phyloP scores from a whole-genome alignment of 1,284 basidiomycete genomes.

The Porogramme epimiltina region DNA sequence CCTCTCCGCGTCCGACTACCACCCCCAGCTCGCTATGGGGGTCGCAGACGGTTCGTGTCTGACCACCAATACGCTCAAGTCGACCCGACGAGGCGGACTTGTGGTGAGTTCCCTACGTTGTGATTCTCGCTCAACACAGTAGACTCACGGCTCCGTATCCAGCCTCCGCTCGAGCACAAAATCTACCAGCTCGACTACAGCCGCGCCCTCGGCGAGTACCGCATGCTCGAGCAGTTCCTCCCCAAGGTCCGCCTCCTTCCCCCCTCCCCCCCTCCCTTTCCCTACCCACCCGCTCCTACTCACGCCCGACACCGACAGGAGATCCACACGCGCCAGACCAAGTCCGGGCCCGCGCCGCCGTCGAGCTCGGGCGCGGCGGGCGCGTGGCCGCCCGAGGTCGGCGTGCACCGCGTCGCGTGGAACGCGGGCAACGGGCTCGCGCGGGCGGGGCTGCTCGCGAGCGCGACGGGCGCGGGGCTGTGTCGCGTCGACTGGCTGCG shows the following conservation, averaged over 20 bases:
- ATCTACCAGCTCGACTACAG: constrained; percentile 89
- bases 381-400: constrained; percentile 77
- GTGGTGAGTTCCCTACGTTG: constrained; percentile 49
- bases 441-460: constrained; percentile 70
- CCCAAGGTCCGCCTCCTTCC: constrained; percentile 57
- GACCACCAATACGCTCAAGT: constrained; percentile 71
- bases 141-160: too few species aligned
- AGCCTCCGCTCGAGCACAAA: constrained; percentile 80
- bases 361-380: constrained; percentile 46
- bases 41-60: constrained; percentile 80
- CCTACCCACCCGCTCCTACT: not conserved
- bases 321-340: constrained; percentile 54
- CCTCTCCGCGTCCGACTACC: constrained; percentile 78
- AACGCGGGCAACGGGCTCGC: constrained; percentile 73
- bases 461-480: constrained; percentile 80
- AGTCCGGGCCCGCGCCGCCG: constrained; percentile 36
- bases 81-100: constrained; percentile 66
- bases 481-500: constrained; percentile 80
- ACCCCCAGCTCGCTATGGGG: constrained; percentile 81
- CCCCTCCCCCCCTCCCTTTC: not conserved
- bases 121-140: not conserved
- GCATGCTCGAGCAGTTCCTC: constrained; percentile 84
- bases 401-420: constrained; percentile 79
- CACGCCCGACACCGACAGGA: constrained; percentile 51
- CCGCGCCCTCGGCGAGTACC: constrained; percentile 65